Conservation (phyloP, 495 filamentous ascomycete genomes). For the Penicillium parvum region DNA sequence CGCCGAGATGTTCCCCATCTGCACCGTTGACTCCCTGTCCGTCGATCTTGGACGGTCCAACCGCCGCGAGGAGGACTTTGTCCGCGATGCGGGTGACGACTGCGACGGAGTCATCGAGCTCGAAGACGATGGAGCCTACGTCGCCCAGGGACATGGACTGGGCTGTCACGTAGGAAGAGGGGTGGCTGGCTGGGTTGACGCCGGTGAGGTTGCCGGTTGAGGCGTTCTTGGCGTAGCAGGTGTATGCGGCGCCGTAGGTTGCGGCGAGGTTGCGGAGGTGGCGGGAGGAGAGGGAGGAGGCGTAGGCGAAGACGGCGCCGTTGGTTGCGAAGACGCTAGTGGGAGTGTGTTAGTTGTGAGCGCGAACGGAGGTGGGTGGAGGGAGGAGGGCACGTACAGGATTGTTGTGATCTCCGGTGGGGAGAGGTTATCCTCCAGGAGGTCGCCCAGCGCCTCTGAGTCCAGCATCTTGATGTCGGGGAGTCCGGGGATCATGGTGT, state of each 20-base stretch:
- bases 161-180: constrained; percentile 46
- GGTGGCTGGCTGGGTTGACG: constrained; percentile 45
- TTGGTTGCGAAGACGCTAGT: constrained; percentile 41
- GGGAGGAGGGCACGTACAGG: constrained; percentile 23
- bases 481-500: constrained; percentile 45
- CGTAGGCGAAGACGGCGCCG: constrained; percentile 45
- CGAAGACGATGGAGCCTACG: constrained; percentile 47
- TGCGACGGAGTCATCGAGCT: constrained; percentile 43
- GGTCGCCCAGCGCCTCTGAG: constrained; percentile 43
- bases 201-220: constrained; percentile 46
- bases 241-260: constrained; percentile 47
- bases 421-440: constrained; percentile 45
- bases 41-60: constrained; percentile 36
- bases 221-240: constrained; percentile 44
- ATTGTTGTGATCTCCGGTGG: constrained; percentile 48
- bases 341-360: not conserved
- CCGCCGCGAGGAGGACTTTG: constrained; percentile 43
- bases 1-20: constrained; percentile 1
- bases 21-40: constrained; percentile 2
- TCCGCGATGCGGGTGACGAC: constrained; percentile 45
- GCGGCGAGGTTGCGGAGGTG: constrained; percentile 45
- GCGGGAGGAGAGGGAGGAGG: constrained; percentile 38
- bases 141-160: constrained; percentile 47
- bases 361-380: not conserved
- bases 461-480: constrained; percentile 49